These are phyloP conservation scores for Aspergillus fumigatiaffinis DNA, from an alignment of 2,329 filamentous ascomycete species.

Conservation along the genomic window DNA sequence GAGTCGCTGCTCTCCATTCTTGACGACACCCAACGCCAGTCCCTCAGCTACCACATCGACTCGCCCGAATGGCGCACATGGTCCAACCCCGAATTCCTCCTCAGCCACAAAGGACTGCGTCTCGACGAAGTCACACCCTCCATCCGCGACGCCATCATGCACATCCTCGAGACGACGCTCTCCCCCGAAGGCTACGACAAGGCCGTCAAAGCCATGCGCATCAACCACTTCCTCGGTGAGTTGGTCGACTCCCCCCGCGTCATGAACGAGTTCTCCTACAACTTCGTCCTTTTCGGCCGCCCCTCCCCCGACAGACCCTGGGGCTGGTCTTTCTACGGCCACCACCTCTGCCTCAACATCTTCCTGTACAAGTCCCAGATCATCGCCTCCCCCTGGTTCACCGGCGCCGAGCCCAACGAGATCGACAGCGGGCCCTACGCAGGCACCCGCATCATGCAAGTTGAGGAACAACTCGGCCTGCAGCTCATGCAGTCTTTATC, in stretches of 20 bases:
- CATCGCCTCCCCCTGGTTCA: conserved; percentile 70
- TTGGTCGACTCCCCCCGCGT: conserved; percentile 59
- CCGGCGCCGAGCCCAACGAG: conserved; percentile 72
- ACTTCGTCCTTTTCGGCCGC: conserved; percentile 66
- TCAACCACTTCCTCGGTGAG: conserved; percentile 71
- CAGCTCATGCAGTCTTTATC: conserved; percentile 64
- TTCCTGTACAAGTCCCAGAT: conserved; percentile 65
- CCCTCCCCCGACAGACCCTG: conserved; percentile 58
- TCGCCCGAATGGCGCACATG: conserved; percentile 68
- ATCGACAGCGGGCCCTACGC: conserved; percentile 62
- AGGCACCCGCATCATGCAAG: conserved; percentile 63
- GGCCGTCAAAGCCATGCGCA: conserved; percentile 64
- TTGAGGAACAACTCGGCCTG: conserved; percentile 63
- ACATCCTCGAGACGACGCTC: conserved; percentile 55
- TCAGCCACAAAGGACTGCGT: conserved; percentile 65
- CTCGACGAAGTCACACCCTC: conserved; percentile 57
- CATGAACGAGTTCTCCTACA: conserved; percentile 74
- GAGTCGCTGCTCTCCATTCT: conserved; percentile 47
- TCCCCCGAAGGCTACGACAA: conserved; percentile 70
- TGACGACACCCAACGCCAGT: conserved; percentile 46
- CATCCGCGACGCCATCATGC: conserved; percentile 50
- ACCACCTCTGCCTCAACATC: conserved; percentile 70
- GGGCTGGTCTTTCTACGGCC: conserved; percentile 74
- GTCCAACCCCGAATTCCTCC: conserved; percentile 70
- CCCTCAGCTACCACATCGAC: conserved; percentile 60